These are phyloP conservation scores for Areca catechu DNA, from an alignment of 176 grass and related monocot species.

Conservation along the genomic window DNA sequence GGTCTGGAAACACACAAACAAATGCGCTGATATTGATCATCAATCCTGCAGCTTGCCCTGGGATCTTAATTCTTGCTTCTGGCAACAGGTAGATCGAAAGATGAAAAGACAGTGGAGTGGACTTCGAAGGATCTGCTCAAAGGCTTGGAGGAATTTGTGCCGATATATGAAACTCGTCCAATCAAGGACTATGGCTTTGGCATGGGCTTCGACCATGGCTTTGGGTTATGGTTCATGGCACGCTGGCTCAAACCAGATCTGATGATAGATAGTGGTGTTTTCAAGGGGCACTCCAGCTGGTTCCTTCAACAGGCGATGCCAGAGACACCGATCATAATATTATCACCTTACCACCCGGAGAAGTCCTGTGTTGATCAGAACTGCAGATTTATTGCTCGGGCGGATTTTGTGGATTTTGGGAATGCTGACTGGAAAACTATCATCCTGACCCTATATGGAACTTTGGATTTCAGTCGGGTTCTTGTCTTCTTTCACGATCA, in stretches of 20 bases:
- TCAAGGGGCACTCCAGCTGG: slow-evolving; percentile 92
- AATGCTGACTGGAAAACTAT: slow-evolving; percentile 53
- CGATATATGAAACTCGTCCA: slow-evolving; percentile 70
- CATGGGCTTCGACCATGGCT: slow-evolving; percentile 91
- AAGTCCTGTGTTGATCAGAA: slow-evolving; percentile 92
- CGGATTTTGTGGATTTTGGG: slow-evolving; percentile 75
- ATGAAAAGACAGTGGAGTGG: slow-evolving; percentile 59
- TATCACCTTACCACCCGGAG: slow-evolving; percentile 73
- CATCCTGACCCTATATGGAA: too few species aligned
- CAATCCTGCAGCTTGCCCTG: not conserved
- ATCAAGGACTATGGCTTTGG: slow-evolving; percentile 85
- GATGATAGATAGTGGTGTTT: slow-evolving; percentile 91
- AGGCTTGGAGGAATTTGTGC: slow-evolving; percentile 78
- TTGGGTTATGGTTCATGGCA: slow-evolving; percentile 90
- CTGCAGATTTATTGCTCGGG: slow-evolving; percentile 74
- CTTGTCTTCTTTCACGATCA: slow-evolving; percentile 95
- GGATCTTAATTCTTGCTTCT: slow-evolving; percentile 26
- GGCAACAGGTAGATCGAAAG: slow-evolving; percentile 85
- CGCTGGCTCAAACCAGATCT: slow-evolving; percentile 80
- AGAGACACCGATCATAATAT: slow-evolving; percentile 52
- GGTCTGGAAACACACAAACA: too few species aligned
- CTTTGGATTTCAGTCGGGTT: slow-evolving; percentile 62
- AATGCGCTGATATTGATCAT: too few species aligned
- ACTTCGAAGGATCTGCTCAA: slow-evolving; percentile 54
- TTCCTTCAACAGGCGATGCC: slow-evolving; percentile 79